These are phyloP conservation scores for Cercospora beticola DNA, from an alignment of 2,329 filamentous ascomycete genomes.

Conservation along the genomic window DNA sequence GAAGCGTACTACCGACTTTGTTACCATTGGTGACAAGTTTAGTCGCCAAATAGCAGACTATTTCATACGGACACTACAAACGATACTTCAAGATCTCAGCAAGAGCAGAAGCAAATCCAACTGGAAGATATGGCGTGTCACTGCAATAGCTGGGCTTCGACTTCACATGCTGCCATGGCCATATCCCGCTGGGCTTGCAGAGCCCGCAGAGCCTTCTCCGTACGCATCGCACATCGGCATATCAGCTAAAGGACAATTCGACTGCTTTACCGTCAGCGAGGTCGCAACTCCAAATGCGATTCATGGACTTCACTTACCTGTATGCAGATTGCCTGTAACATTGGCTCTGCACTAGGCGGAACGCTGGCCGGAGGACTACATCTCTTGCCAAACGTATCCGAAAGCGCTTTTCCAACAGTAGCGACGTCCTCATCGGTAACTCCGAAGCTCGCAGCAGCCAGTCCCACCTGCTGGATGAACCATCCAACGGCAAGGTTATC, in stretches of 20 bases:
- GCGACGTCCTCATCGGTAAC: constrained; percentile 55
- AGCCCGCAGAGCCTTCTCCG: background rate
- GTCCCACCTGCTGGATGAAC: constrained; percentile 60
- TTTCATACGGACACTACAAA: background rate
- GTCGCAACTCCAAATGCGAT: background rate
- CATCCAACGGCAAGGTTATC: constrained; percentile 54
- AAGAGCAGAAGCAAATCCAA: background rate
- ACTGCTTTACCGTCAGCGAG: background rate
- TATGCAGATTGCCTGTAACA: constrained; percentile 57
- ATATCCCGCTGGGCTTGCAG: background rate
- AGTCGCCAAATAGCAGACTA: background rate
- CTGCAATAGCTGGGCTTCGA: background rate
- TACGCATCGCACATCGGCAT: constrained; percentile 2
- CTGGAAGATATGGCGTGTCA: background rate
- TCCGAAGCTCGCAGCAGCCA: constrained; percentile 59
- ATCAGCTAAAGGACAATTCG: constrained; percentile 1
- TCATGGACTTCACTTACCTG: background rate
- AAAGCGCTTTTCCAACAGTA: constrained; percentile 52
- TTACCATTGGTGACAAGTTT: background rate
- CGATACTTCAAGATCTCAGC: background rate
- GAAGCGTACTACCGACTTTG: background rate
- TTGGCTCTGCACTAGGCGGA: constrained; percentile 45
- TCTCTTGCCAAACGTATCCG: constrained; percentile 52
- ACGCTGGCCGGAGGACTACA: constrained; percentile 51
- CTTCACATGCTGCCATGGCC: background rate